Evolutionary conservation across 2,329 filamentous ascomycete species (phyloP).

Genomic region (Fonsecaea monophora): DNA sequence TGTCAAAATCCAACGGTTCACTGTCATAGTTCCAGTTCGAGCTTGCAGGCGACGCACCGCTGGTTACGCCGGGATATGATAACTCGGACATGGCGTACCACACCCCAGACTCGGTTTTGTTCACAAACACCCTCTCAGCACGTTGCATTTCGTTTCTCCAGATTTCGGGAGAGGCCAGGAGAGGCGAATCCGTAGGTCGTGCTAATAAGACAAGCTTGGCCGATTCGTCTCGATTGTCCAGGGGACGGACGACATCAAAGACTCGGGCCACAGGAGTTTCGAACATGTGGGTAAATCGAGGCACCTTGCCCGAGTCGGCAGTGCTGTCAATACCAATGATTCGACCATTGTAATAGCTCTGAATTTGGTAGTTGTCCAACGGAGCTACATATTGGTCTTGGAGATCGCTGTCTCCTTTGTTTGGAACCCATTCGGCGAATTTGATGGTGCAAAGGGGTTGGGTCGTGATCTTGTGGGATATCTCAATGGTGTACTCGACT

Average conservation of each 20-base stretch:
- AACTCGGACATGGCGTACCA: conserved; percentile 94
- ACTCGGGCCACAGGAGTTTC: conserved; percentile 81
- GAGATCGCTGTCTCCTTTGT: conserved; percentile 87
- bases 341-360: conserved; percentile 82
- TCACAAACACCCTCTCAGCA: conserved; percentile 77
- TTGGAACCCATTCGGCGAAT: conserved; percentile 94
- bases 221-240: conserved; percentile 65
- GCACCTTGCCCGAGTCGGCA: conserved; percentile 48
- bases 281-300: conserved; percentile 70
- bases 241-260: conserved; percentile 83
- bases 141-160: conserved; percentile 52
- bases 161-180: conserved; percentile 36
- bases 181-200: conserved; percentile 73
- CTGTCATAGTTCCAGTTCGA: conserved; percentile 36
- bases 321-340: conserved; percentile 80
- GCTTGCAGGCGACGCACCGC: conserved; percentile 64
- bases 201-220: conserved; percentile 83
- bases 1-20: conserved; percentile 33
- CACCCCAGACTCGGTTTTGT: conserved; percentile 81
- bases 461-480: conserved; percentile 75
- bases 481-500: conserved; percentile 87
- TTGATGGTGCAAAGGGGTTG: conserved; percentile 84
- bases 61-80: conserved; percentile 83
- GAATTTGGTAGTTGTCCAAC: conserved; percentile 87
- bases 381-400: conserved; percentile 80